Base-by-base conservation (phyloP, 2,329 filamentous ascomycete genomes). In the Didymella pinodella region DNA sequence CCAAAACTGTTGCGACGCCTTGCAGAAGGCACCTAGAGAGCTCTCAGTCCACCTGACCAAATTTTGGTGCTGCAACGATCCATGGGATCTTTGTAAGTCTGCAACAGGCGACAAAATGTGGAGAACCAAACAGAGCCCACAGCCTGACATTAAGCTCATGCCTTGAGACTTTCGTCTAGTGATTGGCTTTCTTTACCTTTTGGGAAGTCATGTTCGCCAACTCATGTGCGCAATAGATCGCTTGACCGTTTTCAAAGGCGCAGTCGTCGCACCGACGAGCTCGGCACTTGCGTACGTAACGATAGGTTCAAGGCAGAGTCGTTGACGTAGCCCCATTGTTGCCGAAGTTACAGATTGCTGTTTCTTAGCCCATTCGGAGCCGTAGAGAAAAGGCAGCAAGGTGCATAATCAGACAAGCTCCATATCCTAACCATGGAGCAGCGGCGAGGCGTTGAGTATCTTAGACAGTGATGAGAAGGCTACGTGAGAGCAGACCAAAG, bases 211-310 rank as follows among this genome's bases (percentile, higher is more conserved):
- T 50, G 56, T 43, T 43, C 47, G 41, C 18, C 32, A 11, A 51
- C 51, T 59, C 50, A 59, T 40, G 50, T 54, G 56, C 46, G 32
- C 50, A 34, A 25, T 3, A 41, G 32, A 41, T 43, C 45, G 38
- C 40, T 53, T 54, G 56, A 40, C 29, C 12, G 7, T 36, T 50
- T 20, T 8, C 36, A 34, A 43, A n/a, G 7, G 3, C 22, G 25
- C 25, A 44, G 41, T 28, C 41, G 28, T 44, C 22, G 22, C 41
- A 40, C 25, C 25, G 4, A 18, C 28, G 8, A 31, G 22, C 26
- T 11, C 10, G 29, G 43, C 8, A 14, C n/a, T 44, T 22, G 22
- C 41, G 22, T 26, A 8, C 22, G 14, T 28, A 20, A 14, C 18
- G 31, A 32, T 28, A 6, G 16, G 18, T 31, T 38, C 41, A 22